Evolutionary conservation across 163 green algal species (phyloP).

Genomic region (Coccomyxa subellipsoidea): DNA sequence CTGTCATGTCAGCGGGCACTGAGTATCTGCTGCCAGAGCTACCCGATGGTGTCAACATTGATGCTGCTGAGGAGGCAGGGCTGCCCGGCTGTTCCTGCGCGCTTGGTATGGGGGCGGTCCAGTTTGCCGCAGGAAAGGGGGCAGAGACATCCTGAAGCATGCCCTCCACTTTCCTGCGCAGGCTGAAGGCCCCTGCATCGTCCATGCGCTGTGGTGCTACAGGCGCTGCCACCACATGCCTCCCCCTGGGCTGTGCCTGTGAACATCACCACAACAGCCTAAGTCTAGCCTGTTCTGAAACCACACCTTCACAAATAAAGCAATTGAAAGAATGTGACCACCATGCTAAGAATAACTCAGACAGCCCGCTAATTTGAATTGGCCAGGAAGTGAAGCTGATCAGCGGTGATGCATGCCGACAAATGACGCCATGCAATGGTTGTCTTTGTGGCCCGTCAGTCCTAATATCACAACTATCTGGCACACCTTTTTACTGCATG

Average conservation of each 20-base stretch:
- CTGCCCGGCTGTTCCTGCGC: background rate
- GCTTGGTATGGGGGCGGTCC: background rate
- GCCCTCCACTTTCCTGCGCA: background rate
- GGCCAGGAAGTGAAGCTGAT: too few species aligned
- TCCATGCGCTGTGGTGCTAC: background rate
- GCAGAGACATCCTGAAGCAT: background rate
- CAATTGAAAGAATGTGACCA: too few species aligned
- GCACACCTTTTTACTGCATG: too few species aligned
- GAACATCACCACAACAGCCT: too few species aligned
- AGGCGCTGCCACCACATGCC: background rate
- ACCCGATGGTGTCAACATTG: background rate
- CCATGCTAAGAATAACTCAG: too few species aligned
- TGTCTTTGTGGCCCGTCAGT: too few species aligned
- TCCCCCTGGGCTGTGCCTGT: background rate
- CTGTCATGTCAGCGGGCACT: background rate
- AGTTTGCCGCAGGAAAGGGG: background rate
- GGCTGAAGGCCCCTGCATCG: background rate
- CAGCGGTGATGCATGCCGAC: too few species aligned
- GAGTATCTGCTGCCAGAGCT: background rate
- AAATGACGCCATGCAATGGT: too few species aligned
- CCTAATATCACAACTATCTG: too few species aligned
- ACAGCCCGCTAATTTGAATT: too few species aligned
- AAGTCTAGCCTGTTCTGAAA: too few species aligned
- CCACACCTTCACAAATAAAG: too few species aligned
- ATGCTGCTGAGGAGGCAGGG: background rate